Conservation (phyloP, 2,329 filamentous ascomycete genomes). For the Juglanconis oblonga region DNA sequence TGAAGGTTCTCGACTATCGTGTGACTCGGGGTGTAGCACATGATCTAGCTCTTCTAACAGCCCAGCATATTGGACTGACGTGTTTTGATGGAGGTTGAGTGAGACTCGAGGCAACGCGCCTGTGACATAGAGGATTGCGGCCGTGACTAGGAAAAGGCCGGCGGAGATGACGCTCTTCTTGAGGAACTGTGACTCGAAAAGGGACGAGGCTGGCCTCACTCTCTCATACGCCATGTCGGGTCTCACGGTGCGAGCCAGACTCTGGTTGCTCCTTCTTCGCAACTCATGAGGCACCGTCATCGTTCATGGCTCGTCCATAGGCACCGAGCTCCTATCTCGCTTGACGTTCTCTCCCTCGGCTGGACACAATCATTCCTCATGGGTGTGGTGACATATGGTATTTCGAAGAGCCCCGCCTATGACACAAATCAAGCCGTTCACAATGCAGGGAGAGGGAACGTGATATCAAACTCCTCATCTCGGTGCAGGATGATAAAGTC, state of each 20-base stretch:
- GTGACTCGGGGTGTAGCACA: background rate
- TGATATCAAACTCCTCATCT: background rate
- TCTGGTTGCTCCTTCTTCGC: background rate
- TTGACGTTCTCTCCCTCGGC: too few species aligned
- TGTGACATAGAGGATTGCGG: background rate
- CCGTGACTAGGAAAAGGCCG: background rate
- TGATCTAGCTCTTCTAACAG: background rate
- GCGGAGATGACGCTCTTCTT: background rate
- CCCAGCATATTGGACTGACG: background rate
- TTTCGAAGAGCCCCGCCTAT: too few species aligned
- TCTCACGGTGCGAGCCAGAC: background rate
- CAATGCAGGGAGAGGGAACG: background rate
- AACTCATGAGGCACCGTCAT: background rate
- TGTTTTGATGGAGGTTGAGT: background rate
- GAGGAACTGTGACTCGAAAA: background rate
- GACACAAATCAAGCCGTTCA: too few species aligned
- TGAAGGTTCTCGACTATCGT: background rate
- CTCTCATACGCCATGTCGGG: background rate
- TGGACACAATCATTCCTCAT: too few species aligned
- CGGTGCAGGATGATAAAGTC: background rate
- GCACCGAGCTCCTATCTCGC: too few species aligned
- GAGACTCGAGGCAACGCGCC: background rate
- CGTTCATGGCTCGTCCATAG: background rate
- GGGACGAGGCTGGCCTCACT: background rate
- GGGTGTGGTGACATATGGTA: too few species aligned